Evolutionary conservation across 345 rosid genomes (phyloP).

Genomic region (Rhizophora apiculata): DNA sequence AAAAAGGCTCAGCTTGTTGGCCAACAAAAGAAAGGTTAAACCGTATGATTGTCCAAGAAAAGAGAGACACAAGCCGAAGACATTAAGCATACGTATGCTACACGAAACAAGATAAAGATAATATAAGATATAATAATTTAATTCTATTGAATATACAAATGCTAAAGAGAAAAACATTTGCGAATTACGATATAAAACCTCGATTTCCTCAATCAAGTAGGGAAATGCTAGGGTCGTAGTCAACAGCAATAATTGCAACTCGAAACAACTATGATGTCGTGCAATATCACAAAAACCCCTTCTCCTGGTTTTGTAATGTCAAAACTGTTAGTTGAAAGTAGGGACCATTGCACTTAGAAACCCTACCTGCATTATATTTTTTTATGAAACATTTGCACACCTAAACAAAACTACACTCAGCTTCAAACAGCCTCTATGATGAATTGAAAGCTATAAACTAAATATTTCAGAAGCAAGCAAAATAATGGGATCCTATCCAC

Average conservation of each 20-base stretch:
- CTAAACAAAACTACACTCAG: constrained; percentile 10
- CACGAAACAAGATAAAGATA: too few species aligned
- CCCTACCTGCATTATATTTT: constrained; percentile 7
- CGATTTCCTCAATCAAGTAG: too few species aligned
- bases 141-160: too few species aligned
- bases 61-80: too few species aligned
- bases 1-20: too few species aligned
- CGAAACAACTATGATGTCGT: background rate
- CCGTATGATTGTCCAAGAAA: too few species aligned
- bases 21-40: too few species aligned
- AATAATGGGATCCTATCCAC: constrained; percentile 15
- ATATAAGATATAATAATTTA: too few species aligned
- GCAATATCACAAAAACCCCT: constrained; percentile 2
- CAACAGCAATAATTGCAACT: background rate
- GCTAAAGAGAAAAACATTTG: too few species aligned
- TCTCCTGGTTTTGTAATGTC: constrained; percentile 13
- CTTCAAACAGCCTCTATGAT: constrained; percentile 29
- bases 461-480: constrained; percentile 23
- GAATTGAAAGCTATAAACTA: constrained; percentile 4
- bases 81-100: too few species aligned
- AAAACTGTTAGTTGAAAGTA: constrained; percentile 19
- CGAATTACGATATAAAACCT: too few species aligned
- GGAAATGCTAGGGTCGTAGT: background rate
- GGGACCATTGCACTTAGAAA: constrained; percentile 25
- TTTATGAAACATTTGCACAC: constrained; percentile 20